Evolutionary conservation across 371 early-diverging fungal genomes (phyloP).

Genomic region (Umbelopsis sp.): DNA sequence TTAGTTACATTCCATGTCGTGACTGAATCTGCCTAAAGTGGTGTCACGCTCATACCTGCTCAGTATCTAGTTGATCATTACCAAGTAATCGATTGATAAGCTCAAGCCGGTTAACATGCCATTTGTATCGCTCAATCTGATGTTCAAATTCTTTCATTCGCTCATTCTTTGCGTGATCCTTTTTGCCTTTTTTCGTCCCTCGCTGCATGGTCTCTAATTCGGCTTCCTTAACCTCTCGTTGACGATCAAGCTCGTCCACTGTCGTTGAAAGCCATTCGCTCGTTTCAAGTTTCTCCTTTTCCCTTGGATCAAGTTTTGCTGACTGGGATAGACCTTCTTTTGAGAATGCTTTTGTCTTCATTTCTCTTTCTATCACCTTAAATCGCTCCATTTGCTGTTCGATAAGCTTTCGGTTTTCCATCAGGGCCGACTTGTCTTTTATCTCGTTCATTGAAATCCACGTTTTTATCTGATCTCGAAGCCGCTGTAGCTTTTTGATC

Average conservation of each 20-base stretch:
- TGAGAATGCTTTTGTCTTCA: constrained; percentile 98
- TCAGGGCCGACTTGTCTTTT: constrained; percentile 91
- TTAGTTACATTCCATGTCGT: not conserved
- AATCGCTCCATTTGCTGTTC: constrained; percentile 98
- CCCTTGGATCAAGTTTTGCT: constrained; percentile 89
- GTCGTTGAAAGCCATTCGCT: constrained; percentile 80
- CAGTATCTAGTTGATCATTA: constrained; percentile 87
- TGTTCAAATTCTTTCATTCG: constrained; percentile 70
- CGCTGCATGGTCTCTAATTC: constrained; percentile 83
- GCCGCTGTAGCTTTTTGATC: constrained; percentile 96
- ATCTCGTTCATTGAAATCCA: constrained; percentile 93
- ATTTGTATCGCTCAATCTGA: constrained; percentile 84
- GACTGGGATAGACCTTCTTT: constrained; percentile 89
- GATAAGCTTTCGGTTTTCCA: constrained; percentile 91
- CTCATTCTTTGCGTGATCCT: constrained; percentile 75
- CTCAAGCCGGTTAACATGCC: constrained; percentile 88
- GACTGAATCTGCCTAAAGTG: constrained; percentile 2
- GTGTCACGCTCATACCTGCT: constrained; percentile 55
- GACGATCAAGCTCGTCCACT: constrained; percentile 83
- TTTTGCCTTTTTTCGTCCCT: constrained; percentile 74
- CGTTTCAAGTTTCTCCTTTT: constrained; percentile 84
- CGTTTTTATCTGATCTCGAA: constrained; percentile 95
- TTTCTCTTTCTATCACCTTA: constrained; percentile 96
- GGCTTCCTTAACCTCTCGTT: constrained; percentile 91
- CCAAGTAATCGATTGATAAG: constrained; percentile 89